Base-by-base conservation (phyloP, 176 grass and related monocot species). In the Panicum miliaceum region DNA sequence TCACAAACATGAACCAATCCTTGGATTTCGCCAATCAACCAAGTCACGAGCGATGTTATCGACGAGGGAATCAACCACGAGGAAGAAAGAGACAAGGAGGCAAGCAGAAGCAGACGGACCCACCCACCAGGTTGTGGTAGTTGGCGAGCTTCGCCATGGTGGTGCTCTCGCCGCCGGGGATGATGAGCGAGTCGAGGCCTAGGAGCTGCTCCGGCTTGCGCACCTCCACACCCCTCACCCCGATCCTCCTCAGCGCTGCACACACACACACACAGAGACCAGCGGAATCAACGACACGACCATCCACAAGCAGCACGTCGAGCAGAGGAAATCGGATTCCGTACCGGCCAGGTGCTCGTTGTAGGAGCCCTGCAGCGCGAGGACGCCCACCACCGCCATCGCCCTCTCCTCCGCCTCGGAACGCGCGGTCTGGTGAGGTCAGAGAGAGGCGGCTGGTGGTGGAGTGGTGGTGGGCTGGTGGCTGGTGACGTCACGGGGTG, bases 101-200 rank as follows among this genome's bases (percentile, higher is more conserved):
- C 3, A 47, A 54, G 22, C 2, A 70, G 18, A 5, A 48, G 6
- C 7, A 58, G 13, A 53, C 59, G 25, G 54, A 63, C 65, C 64
- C 68, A 92, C 92, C 19, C 81, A 98, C 96, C 60, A 98, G 85
- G 70, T 98, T 94, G 85, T 96, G 93, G 86, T 86, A 94, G 71
- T 90, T 70, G 35, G 96, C 96, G 56, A 99, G 89, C 80, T 99
- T 99, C 73, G 96, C 96, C 96, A 99, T 99, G 89, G 96, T 94
- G 81, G 96, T 99, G 91, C 96, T 99, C 93, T 99, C 96, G 76
- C 96, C 96, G 65, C 96, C 96, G 43, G 96, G 96, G 61, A 98
- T 96, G 88, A 98, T 98, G 86, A 98, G 91, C 16, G 91, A 92
- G 65, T 95, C 87, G 38, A 98, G 29, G 73, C 68, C 68, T 38